These are phyloP conservation scores for Liriodendron chinense DNA, from an alignment of 164 flowering plant species.

Conservation along the genomic window DNA sequence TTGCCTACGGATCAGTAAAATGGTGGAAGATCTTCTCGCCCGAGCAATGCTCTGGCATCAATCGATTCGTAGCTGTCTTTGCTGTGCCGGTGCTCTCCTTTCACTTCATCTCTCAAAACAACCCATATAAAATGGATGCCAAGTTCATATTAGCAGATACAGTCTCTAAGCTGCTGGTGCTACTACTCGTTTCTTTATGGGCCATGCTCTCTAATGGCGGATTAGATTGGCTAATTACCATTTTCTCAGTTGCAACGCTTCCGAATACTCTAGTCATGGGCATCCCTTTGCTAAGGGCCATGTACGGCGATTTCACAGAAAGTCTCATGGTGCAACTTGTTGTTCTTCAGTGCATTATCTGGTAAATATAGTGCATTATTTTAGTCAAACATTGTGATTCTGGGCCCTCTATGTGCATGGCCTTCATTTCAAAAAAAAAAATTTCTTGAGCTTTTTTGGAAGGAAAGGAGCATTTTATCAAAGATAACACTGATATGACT, in stretches of 20 bases:
- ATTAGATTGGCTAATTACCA: conserved; percentile 51
- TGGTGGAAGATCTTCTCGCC: conserved; percentile 57
- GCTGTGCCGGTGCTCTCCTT: conserved; percentile 60
- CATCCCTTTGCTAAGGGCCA: conserved; percentile 50
- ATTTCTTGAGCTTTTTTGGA: neutral
- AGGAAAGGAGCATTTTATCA: no score
- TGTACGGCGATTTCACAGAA: conserved; percentile 55
- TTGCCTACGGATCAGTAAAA: conserved; percentile 51
- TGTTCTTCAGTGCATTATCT: conserved; percentile 62
- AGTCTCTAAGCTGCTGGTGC: conserved; percentile 38
- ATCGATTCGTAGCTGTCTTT: conserved; percentile 54
- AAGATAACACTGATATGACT: no score
- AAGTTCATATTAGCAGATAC: conserved; percentile 54
- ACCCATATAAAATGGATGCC: conserved; percentile 53
- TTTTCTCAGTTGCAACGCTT: conserved; percentile 48
- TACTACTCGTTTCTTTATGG: conserved; percentile 36
- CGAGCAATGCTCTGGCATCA: conserved; percentile 60
- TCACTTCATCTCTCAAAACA: conserved; percentile 59
- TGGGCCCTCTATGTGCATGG: neutral
- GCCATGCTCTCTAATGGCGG: conserved; percentile 23
- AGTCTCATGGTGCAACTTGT: conserved; percentile 60
- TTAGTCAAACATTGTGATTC: neutral
- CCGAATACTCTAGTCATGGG: conserved; percentile 69
- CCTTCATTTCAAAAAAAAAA: no score
- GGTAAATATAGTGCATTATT: conserved; percentile 24